Evolutionary conservation across 2,329 filamentous ascomycete genomes (phyloP).

Genomic region (Diaporthe aspalathi): DNA sequence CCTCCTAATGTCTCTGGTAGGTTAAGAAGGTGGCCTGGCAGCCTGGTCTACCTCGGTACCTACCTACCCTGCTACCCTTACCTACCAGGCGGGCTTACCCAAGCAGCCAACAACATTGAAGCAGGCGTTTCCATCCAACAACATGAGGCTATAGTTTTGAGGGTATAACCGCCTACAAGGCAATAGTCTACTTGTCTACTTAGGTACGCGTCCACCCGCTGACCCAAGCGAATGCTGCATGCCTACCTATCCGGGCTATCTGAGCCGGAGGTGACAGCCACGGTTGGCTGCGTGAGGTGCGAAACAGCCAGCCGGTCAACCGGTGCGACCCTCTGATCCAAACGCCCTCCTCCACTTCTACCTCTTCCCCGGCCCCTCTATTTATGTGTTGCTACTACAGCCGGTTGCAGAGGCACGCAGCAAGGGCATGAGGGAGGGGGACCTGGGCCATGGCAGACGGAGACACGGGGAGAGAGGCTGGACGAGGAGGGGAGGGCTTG

Average conservation of each 20-base stretch:
- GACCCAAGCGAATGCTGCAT: constrained; percentile 1
- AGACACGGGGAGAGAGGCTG: background rate
- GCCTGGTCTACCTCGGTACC: background rate
- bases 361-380: background rate
- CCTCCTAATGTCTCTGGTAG: no score
- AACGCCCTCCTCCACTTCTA: constrained; percentile 6
- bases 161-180: no score
- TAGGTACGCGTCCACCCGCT: background rate
- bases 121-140: background rate
- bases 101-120: no score
- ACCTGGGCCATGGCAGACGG: background rate
- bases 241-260: no score
- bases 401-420: background rate
- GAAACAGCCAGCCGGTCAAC: constrained; percentile 25
- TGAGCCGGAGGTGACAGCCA: no score
- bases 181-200: background rate
- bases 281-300: constrained; percentile 17
- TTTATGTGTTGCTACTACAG: background rate
- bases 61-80: no score
- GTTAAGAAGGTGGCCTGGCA: no score
- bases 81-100: no score
- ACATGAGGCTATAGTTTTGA: no score
- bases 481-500: constrained; percentile 29
- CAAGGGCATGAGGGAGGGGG: background rate
- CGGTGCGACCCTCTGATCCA: constrained; percentile 16